A percentile compares a stretch with the other conserved stretches of the same genome.
phyloP scores from a whole-genome alignment of 169 alveolate genomes.

The Cystoisospora suis region DNA sequence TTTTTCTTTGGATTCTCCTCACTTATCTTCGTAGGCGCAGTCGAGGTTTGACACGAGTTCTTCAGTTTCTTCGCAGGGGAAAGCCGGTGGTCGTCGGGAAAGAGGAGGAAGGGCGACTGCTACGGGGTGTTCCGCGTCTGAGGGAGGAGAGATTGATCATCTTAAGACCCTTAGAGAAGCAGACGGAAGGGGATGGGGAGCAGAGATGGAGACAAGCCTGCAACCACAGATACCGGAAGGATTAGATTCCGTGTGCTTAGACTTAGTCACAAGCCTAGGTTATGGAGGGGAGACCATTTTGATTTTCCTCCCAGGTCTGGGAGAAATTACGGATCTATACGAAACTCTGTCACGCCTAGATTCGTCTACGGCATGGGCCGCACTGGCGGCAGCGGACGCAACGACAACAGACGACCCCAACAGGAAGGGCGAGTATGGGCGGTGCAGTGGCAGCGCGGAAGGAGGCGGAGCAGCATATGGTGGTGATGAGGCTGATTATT shows the following conservation, averaged over 20 bases:
- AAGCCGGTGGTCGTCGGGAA: neutral
- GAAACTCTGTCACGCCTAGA: conserved; percentile 53
- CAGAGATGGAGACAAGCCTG: neutral
- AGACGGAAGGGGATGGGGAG: neutral
- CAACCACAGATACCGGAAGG: conserved; percentile 15
- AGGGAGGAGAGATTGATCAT: neutral
- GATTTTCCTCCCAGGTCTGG: conserved; percentile 74
- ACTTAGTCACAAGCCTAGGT: conserved; percentile 14
- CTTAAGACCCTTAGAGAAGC: neutral
- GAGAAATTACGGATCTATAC: conserved; percentile 69
- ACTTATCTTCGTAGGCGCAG: neutral
- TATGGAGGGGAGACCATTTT: conserved; percentile 66
- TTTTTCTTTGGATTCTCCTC: neutral
- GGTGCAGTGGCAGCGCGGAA: too few species aligned
- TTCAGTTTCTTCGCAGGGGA: neutral
- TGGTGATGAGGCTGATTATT: too few species aligned
- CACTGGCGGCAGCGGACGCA: neutral
- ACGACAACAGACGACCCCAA: neutral
- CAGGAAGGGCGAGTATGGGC: too few species aligned
- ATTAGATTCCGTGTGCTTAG: conserved; percentile 20
- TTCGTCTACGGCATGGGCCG: conserved; percentile 5
- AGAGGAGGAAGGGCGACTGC: neutral
- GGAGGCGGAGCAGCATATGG: conserved; percentile 22
- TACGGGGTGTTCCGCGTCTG: neutral
- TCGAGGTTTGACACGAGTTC: neutral